Evolutionary conservation across 2,329 filamentous ascomycete species (phyloP), one percentile per base, ranked within the genome.

Genomic region (Apiospora saccharicola): DNA sequence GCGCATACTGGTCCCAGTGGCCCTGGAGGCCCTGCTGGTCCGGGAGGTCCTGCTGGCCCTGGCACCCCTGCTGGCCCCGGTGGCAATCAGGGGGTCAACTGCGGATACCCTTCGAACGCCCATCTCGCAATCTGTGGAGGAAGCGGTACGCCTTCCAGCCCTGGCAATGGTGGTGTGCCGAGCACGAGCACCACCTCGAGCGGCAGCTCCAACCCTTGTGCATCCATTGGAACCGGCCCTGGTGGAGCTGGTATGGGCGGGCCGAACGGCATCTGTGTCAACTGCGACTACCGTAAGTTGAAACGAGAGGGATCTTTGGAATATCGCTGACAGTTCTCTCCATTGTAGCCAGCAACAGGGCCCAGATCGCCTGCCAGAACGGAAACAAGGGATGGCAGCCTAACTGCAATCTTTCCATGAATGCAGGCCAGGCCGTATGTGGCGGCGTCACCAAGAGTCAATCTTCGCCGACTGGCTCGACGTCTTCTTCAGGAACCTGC

Each of bases 201-300:
- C 19, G 37, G 30, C 19, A 16, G 53, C 30, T 61, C 30, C 3
- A 61, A 61, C 53, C 53, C 53, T 37, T 61, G 53, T 37, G 53
- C 53, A 12, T 61, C 53, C 30, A n/a, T 61, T 7, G 53, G 53
- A n/a, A 61, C 30, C 7, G 53, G 53, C 19, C 53, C 53, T 13
- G 53, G 53, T 37, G 53, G 53, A 3, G 7, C 53, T n/a, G 53
- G 53, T 6, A 61, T 61, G 53, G 30, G 30, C 10, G 53, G 53
- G 7, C 53, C 53, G 7, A 61, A 61, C 12, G 53, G 53, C 30
- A 26, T 61, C 16, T 61, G 53, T n/a, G 53, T 61, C n/a, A 61
- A 61, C 30, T 61, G 53, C 4, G 53, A 61, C 30, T 61, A 61
- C 19, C 53, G 53, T 61, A 19, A 61, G 53, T 61, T 37, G 7